Base-by-base conservation (phyloP, 352 stramenopile species). In the Globisporangium nagaii region DNA sequence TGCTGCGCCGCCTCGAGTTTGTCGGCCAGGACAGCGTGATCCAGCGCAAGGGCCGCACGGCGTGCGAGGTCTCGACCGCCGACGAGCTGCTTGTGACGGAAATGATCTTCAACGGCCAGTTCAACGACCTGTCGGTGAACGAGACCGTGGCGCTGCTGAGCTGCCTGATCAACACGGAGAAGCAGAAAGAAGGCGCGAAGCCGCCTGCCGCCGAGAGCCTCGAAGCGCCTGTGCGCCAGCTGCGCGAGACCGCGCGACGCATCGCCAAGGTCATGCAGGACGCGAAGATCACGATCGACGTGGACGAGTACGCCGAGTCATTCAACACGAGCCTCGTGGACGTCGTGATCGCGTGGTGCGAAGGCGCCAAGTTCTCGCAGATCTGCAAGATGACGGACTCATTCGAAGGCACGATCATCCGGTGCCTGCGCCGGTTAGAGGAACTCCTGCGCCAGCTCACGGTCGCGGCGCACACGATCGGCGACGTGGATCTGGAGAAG, bases 361-460 rank as follows among this genome's bases (percentile, higher is more conserved):
- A 98, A 60, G 97, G 97, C 44, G 94, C 88, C 41, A 99, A 99
- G 70, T 99, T 99, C 71, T 88, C 95, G n/a, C 97, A 99, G 59
- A 95, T 99, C 36, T 97, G 95, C 66, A 99, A 99, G 69, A 89
- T 99, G 66, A 98, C 96, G 12, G 92, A 97, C 48, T 86, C 94
- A 20, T 99, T 98, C 69, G 97, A 99, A 79, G 97, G 97, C 39
- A 98, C 93, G 13, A 98, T 99, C 65, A 99, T 99, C 60, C 95
- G 97, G 47, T 93, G 93, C 20, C 83, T 99, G 55, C 88, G 97
- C 41, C 85, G 97, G 36, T 73, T 99, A 13, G 97, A 99, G 58
- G 97, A 99, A 68, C 72, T 99, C 45, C 73, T 99, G 27, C 88
- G 96, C 36, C 96, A 99, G 70, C 84, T 99, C 41, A 88, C 90